Evolutionary conservation across 2,329 filamentous ascomycete genomes (phyloP), one percentile per base, ranked within the genome.

Genomic region (Pseudopyrenochaeta lycopersici): DNA sequence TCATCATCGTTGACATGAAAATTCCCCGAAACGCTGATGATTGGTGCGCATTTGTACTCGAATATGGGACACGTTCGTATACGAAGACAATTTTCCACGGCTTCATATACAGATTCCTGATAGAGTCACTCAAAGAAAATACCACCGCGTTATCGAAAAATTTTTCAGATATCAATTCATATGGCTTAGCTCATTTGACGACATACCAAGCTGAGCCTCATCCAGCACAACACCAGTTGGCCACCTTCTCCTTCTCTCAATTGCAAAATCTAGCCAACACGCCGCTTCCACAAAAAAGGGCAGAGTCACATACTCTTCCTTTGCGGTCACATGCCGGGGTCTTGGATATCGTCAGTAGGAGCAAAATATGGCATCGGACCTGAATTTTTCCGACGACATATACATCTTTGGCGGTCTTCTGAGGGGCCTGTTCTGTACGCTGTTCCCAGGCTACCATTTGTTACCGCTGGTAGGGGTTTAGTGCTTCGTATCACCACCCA

Each of bases 71-170:
- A n/a, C 49, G 53, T 14, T 52, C 53, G n/a, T 56, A 49, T 18
- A 56, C 53, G 5, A 47, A 48, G n/a, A 49, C 53, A 4, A 40
- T 56, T 11, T 52, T 49, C 29, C 50, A 49, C 11, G 53, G 53
- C 2, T 49, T 42, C 31, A 51, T 52, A 14, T 56, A 56, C 4
- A 46, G 53, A 21, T 52, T 56, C 17, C 30, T 56, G 2, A 12
- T 33, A 9, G 49, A 52, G 27, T 23, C 52, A 4, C 41, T 56
- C 6, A 39, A 18, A 23, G 23, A 44, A 5, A 33, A 49, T 11
- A 39, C 49, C 15, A 31, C 44, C 2, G 20, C 35, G 11, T 23
- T 56, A 5, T 1, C 20, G 5, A 31, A 33, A 14, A 20, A 52
- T n/a, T 52, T 41, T 35, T 39, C 17, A 4, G 45, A 56, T 32